Evolutionary conservation across 805 yeast genomes (phyloP).

Genomic region (Metschnikowia kunwiensis): DNA sequence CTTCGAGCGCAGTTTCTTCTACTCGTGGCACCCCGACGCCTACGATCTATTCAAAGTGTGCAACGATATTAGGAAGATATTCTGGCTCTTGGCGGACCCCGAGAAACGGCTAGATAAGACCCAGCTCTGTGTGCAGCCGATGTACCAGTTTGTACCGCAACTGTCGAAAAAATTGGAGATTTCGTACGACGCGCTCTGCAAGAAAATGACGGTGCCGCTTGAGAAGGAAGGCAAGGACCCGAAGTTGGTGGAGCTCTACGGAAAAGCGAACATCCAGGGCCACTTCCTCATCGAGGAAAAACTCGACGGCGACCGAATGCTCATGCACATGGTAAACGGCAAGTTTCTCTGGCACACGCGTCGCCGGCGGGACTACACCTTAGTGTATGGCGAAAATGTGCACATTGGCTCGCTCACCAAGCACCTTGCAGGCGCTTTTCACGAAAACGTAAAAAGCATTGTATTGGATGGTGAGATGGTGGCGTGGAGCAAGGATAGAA

Average conservation of each 20-base stretch:
- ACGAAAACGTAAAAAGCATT: constrained; percentile 34
- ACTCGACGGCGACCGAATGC: constrained; percentile 88
- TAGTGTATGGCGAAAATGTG: constrained; percentile 57
- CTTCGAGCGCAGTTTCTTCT: constrained; percentile 56
- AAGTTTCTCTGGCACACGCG: constrained; percentile 56
- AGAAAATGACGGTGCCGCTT: constrained; percentile 37
- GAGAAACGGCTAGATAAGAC: constrained; percentile 37
- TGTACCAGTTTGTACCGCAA: constrained; percentile 72
- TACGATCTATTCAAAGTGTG: constrained; percentile 60
- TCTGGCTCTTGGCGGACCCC: constrained; percentile 53
- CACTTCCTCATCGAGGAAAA: constrained; percentile 80
- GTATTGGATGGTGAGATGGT: constrained; percentile 93
- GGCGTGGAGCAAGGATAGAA: constrained; percentile 65
- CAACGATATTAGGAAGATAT: constrained; percentile 57
- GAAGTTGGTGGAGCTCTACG: constrained; percentile 18
- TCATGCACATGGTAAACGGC: constrained; percentile 54
- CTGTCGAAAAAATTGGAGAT: constrained; percentile 55
- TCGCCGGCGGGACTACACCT: constrained; percentile 69
- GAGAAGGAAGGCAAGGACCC: constrained; percentile 19
- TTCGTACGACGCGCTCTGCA: constrained; percentile 50
- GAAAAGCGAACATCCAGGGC: constrained; percentile 15
- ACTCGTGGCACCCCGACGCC: constrained; percentile 79
- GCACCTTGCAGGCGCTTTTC: constrained; percentile 42
- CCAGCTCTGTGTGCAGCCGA: constrained; percentile 42
- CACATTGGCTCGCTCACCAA: constrained; percentile 54